These are phyloP conservation scores for Sanguinoderma infundibulare DNA, from an alignment of 1,284 basidiomycete species.

Conservation along the genomic window DNA sequence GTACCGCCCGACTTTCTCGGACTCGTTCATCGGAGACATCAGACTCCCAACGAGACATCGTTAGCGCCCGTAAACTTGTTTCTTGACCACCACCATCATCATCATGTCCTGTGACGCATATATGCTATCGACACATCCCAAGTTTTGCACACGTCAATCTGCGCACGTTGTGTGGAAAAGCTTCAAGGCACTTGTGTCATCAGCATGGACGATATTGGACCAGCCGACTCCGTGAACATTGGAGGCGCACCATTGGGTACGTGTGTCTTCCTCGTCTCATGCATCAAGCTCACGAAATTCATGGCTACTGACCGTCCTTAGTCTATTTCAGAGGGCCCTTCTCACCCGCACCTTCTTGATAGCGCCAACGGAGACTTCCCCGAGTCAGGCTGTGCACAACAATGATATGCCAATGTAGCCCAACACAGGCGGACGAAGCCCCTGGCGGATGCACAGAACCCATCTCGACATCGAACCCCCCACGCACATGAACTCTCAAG, in stretches of 20 bases:
- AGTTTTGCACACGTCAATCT: background rate
- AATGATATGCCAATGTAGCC: background rate
- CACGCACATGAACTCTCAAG: conserved; percentile 13
- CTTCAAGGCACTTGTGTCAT: too few relatives aligned
- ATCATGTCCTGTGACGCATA: background rate
- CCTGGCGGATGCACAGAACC: background rate
- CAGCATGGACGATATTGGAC: too few relatives aligned
- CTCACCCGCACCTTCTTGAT: background rate
- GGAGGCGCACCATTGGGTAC: too few relatives aligned
- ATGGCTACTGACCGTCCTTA: background rate
- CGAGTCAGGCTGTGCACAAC: background rate
- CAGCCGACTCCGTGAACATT: too few relatives aligned
- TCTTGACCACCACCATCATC: background rate
- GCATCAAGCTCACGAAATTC: background rate
- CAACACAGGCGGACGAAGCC: background rate
- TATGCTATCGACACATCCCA: background rate
- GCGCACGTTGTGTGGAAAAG: background rate
- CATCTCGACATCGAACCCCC: background rate
- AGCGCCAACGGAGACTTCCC: background rate
- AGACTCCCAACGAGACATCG: background rate
- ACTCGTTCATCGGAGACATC: background rate
- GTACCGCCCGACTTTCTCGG: background rate
- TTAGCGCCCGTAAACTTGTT: background rate
- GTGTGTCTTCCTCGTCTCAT: too few relatives aligned
- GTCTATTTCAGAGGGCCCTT: background rate